Base-by-base conservation (phyloP, 768 basidiomycete genomes). In the Tulasnella sp. region DNA sequence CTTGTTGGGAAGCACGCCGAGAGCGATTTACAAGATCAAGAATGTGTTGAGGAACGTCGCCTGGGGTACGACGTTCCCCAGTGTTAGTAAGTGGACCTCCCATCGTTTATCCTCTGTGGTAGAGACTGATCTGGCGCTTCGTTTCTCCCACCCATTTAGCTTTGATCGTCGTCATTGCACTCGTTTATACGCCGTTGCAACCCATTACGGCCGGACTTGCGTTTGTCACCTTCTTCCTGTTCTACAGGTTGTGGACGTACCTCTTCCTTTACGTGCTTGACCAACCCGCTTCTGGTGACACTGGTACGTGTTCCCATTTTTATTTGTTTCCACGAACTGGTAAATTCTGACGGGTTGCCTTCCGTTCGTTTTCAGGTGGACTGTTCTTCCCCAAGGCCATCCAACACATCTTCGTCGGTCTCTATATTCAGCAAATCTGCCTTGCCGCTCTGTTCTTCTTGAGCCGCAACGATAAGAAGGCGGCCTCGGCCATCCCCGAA, bases 301-400 rank as follows among this genome's bases (percentile, higher is more conserved):
- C 95, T 0, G 73, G 73, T 74, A 8, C 1, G 72, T 68, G 29
- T 15, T 22, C 22, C 22, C 4, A 14, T n/a, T 4, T 22, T 49
- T 4, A 7, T 9, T 49, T 6, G 22, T 49, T 6, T 3, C 22
- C 22, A n/a, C 1, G 49, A n/a, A 49, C 4, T 19, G 22, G 49
- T n/a, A 7, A n/a, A 22, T 49, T 49, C 49, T 49, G n/a, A 49
- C 9, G 7, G 22, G 11, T 1, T 25, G 39, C 17, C 25, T 22
- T 25, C 11, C 8, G 64, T 14, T 7, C n/a, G 19, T 15, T 36
- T 6, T 5, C 19, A 74, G 97, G 97, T 45, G 97, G 97, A 0
- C 82, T 93, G 70, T 99, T 97, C 86, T 99, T 95, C 87, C 96
- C 96, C 31, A 93, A 91, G 83, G 97, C 97, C 5, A 89, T 99